These are phyloP conservation scores for Apiotrichum mycotoxinovorans DNA, from an alignment of 1,284 basidiomycete species.

Conservation along the genomic window DNA sequence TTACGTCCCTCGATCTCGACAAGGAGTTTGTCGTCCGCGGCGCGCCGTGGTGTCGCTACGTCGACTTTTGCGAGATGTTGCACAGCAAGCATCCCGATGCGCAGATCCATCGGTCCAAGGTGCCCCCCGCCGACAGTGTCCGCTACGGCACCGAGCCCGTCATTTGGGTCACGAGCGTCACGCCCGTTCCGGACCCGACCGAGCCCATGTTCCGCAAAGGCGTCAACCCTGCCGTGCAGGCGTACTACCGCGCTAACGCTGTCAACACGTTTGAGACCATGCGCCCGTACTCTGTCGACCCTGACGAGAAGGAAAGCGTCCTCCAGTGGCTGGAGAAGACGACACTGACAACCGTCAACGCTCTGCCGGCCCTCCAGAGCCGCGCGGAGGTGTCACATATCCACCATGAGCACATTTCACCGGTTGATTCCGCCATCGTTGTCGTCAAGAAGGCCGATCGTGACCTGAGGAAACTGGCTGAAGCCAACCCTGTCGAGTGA, in stretches of 20 bases:
- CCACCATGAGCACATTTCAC: conserved; percentile 74
- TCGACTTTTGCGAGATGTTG: conserved; percentile 72
- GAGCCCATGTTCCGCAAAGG: conserved; percentile 80
- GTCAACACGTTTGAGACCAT: conserved; percentile 77
- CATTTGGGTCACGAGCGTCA: conserved; percentile 81
- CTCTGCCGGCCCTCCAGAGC: conserved; percentile 85
- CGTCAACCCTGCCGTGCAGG: conserved; percentile 71
- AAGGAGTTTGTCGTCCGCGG: conserved; percentile 48
- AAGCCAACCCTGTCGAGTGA: conserved; percentile 30
- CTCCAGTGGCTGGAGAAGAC: conserved; percentile 87
- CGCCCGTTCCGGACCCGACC: conserved; percentile 76
- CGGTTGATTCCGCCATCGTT: conserved; percentile 75
- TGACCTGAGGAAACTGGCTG: conserved; percentile 23
- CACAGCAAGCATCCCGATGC: conserved; percentile 87
- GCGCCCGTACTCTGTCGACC: conserved; percentile 63
- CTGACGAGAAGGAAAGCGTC: conserved; percentile 51
- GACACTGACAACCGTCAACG: conserved; percentile 74
- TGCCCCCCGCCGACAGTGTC: conserved; percentile 75
- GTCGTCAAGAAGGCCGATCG: conserved; percentile 60
- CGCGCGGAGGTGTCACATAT: conserved; percentile 82
- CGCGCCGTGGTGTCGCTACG: conserved; percentile 39
- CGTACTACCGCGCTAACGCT: conserved; percentile 63
- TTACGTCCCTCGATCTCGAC: conserved; percentile 39
- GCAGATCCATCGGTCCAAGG: conserved; percentile 68
- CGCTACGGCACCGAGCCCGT: conserved; percentile 76